phyloP scores from a whole-genome alignment of 129 eudicot genomes.

The Escallonia herrerae region DNA sequence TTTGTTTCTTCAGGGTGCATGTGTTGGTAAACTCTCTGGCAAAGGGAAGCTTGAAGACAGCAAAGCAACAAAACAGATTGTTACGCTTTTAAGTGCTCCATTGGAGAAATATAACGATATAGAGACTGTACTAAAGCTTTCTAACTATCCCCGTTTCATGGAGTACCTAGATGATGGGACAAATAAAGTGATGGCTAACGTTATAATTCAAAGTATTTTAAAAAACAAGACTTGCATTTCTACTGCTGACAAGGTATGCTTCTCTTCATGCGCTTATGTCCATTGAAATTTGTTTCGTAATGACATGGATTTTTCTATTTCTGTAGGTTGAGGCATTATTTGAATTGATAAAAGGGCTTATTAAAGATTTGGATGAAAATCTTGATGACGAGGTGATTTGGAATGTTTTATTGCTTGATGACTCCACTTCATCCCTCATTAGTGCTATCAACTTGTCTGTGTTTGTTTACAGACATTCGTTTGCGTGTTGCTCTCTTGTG shows the following conservation, averaged over 20 bases:
- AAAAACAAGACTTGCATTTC: conserved; percentile 75
- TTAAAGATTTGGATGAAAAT: conserved; percentile 64
- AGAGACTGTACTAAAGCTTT: conserved; percentile 82
- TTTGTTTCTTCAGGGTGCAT: conserved; percentile 64
- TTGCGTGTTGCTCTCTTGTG: not conserved
- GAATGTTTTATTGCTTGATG: not conserved
- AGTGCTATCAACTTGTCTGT: conserved; percentile 1
- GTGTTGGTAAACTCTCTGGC: conserved; percentile 74
- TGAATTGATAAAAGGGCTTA: conserved; percentile 85
- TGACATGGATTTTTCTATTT: conserved; percentile 10
- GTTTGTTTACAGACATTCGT: not conserved
- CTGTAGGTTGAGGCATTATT: conserved; percentile 88
- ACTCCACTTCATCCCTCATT: not conserved
- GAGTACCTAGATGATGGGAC: conserved; percentile 75
- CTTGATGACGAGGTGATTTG: conserved; percentile 55
- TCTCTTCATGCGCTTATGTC: conserved; percentile 3
- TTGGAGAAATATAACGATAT: conserved; percentile 87
- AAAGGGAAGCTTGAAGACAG: conserved; percentile 80
- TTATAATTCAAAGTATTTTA: conserved; percentile 82
- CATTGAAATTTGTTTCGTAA: conserved; percentile 8
- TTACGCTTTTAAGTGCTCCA: conserved; percentile 95
- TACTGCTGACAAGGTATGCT: conserved; percentile 74
- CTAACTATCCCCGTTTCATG: conserved; percentile 89
- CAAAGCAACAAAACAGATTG: conserved; percentile 88
- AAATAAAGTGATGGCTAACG: conserved; percentile 84